Evolutionary conservation across 1,284 basidiomycete genomes (phyloP).

Genomic region (Baeospora myosura): DNA sequence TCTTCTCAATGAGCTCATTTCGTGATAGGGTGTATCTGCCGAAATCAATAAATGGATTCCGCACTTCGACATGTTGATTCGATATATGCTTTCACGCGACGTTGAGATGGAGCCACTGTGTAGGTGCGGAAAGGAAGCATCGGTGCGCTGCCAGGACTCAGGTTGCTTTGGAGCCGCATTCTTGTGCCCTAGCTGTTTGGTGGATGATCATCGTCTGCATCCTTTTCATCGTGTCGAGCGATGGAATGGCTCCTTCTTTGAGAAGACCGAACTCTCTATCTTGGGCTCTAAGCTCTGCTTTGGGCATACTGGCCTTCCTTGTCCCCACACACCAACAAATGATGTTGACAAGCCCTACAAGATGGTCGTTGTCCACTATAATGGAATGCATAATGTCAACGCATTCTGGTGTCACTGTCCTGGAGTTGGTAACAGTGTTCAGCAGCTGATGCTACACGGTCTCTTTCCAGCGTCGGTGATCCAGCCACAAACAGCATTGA

Average conservation of each 20-base stretch:
- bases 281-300: conserved; percentile 14
- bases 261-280: conserved; percentile 1
- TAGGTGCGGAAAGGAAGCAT: no score
- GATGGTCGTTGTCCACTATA: conserved; percentile 17
- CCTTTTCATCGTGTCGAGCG: neutral
- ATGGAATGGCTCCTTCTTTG: conserved; percentile 1
- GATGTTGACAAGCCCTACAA: neutral
- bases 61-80: no score
- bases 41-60: no score
- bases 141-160: no score
- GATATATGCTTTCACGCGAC: no score
- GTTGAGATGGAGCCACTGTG: no score
- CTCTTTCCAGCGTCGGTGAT: conserved; percentile 5
- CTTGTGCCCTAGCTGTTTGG: neutral
- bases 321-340: conserved; percentile 7
- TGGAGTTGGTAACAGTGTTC: neutral
- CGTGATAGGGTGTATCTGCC: no score
- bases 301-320: conserved; percentile 16
- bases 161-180: no score
- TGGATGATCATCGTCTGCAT: neutral
- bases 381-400: conserved; percentile 15
- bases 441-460: conserved; percentile 1
- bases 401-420: conserved; percentile 15
- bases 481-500: conserved; percentile 7
- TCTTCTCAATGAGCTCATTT: no score